Evolutionary conservation across 2,329 filamentous ascomycete genomes (phyloP).

Genomic region (Tricladium varicosporioides): DNA sequence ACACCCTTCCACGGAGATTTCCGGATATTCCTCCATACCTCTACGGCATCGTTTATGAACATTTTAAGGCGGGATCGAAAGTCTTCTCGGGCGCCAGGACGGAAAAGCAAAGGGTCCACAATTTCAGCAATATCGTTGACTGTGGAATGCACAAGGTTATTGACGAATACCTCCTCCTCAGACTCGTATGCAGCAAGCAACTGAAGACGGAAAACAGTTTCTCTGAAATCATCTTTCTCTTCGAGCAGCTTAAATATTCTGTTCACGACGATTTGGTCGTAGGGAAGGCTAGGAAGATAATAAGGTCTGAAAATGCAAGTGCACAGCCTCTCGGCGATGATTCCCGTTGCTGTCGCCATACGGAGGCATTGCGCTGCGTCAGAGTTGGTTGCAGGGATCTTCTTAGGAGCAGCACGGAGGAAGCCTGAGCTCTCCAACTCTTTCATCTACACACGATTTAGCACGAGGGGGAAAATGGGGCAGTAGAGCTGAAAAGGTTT

Average conservation of each 20-base stretch:
- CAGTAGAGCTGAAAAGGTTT: background rate
- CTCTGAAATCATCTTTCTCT: background rate
- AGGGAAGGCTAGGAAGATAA: background rate
- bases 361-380: background rate
- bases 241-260: background rate
- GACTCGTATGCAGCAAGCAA: background rate
- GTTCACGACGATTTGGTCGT: background rate
- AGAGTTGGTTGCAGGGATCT: background rate
- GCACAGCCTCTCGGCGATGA: background rate
- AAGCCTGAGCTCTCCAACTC: background rate
- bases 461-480: background rate
- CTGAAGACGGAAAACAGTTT: background rate
- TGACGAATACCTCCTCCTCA: background rate
- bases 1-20: background rate
- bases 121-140: background rate
- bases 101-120: background rate
- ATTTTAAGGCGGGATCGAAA: background rate
- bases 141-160: background rate
- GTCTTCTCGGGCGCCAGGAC: background rate
- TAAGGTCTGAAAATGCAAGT: background rate
- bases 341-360: background rate
- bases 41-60: background rate
- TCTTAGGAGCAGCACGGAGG: background rate
- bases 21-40: background rate
- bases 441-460: background rate